A percentile compares a stretch with the other conserved stretches of the same genome.
Conservation (phyloP, 73 alveolate genomes). For the Strombidium stylifer region DNA sequence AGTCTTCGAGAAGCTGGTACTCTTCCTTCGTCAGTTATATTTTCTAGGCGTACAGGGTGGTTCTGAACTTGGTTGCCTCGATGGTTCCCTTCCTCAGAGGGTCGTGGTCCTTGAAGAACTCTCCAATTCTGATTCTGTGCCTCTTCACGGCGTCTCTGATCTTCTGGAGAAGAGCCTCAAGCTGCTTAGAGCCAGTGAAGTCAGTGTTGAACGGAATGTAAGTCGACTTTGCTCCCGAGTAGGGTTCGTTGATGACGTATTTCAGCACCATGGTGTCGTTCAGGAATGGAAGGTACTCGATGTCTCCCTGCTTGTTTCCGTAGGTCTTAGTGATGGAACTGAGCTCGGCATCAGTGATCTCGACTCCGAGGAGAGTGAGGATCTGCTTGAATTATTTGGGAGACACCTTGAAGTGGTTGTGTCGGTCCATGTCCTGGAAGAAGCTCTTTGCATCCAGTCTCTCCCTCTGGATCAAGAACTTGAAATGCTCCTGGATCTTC, state of each 20-base stretch:
- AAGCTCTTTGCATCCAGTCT: slow-evolving; percentile 86
- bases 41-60: slow-evolving; percentile 72
- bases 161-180: slow-evolving; percentile 67
- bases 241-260: slow-evolving; percentile 68
- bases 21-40: slow-evolving; percentile 78
- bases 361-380: slow-evolving; percentile 70
- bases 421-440: slow-evolving; percentile 89
- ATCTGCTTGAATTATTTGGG: slow-evolving; percentile 86
- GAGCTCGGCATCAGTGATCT: slow-evolving; percentile 73
- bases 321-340: slow-evolving; percentile 76
- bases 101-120: slow-evolving; percentile 91
- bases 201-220: slow-evolving; percentile 30
- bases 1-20: slow-evolving; percentile 67
- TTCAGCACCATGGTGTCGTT: no score
- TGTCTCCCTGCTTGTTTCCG: slow-evolving; percentile 77
- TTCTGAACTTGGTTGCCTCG: slow-evolving; percentile 84
- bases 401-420: slow-evolving; percentile 78
- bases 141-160: slow-evolving; percentile 84
- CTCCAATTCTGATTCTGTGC: slow-evolving; percentile 91
- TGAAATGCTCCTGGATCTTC: slow-evolving; percentile 53
- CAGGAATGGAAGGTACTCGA: slow-evolving; percentile 79
- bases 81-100: slow-evolving; percentile 89
- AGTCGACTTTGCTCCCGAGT: slow-evolving; percentile 48
- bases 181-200: slow-evolving; percentile 43
- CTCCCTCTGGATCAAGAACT: slow-evolving; percentile 62